These are phyloP conservation scores for Aspergillus fumigatiaffinis DNA, from an alignment of 2,329 filamentous ascomycete species.

Conservation along the genomic window DNA sequence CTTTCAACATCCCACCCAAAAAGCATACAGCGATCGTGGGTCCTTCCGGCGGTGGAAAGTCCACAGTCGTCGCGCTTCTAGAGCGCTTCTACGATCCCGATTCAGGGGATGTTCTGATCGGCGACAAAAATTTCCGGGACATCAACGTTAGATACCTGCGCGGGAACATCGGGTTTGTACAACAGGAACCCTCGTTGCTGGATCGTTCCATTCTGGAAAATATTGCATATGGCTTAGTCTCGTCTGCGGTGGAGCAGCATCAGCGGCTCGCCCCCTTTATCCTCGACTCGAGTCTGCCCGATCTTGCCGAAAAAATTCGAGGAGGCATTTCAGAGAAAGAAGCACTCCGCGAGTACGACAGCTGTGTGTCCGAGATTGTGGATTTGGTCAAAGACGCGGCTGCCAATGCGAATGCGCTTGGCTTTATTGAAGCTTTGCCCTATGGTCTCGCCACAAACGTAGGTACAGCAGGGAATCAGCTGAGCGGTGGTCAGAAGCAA, in stretches of 20 bases:
- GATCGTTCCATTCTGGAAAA: conserved; percentile 53
- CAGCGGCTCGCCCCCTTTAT: conserved; percentile 21
- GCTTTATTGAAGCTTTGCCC: conserved; percentile 25
- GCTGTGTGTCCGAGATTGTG: conserved; percentile 26
- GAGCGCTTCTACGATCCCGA: conserved; percentile 37
- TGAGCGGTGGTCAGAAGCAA: conserved; percentile 73
- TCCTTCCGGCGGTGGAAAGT: conserved; percentile 52
- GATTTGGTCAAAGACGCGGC: conserved; percentile 27
- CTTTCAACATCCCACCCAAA: conserved; percentile 29
- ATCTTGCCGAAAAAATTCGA: conserved; percentile 22
- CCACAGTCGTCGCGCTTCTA: conserved; percentile 40
- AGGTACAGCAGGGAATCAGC: conserved; percentile 23
- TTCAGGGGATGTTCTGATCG: conserved; percentile 29
- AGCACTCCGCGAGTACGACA: conserved; percentile 19
- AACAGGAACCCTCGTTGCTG: conserved; percentile 51
- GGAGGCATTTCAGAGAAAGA: conserved; percentile 20
- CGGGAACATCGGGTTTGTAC: conserved; percentile 40
- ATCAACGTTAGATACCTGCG: conserved; percentile 35
- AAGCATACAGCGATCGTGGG: conserved; percentile 46
- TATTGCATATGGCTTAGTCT: conserved; percentile 50
- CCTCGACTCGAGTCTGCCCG: conserved; percentile 22
- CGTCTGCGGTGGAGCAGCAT: conserved; percentile 26
- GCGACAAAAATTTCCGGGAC: conserved; percentile 22
- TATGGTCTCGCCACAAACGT: conserved; percentile 33
- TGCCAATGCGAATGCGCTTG: conserved; percentile 21